Conservation (phyloP, 768 basidiomycete genomes). For the Kondoa subrosea region DNA sequence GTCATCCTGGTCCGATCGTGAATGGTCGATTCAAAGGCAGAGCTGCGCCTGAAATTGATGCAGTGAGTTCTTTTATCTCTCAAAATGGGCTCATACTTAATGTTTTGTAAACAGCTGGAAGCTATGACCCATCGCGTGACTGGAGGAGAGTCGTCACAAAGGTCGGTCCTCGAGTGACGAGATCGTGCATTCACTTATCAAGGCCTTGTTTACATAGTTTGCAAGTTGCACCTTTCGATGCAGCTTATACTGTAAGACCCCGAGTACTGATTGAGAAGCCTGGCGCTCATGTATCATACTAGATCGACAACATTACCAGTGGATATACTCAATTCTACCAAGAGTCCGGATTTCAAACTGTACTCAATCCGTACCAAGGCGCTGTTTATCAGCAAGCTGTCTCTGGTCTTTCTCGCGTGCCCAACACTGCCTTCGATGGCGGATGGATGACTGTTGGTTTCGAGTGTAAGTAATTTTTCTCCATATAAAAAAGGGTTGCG, state of each 20-base stretch:
- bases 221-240: not conserved
- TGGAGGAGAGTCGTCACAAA: not conserved
- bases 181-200: not conserved
- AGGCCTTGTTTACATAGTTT: not conserved
- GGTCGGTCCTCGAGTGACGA: not conserved
- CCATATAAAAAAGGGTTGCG: not conserved
- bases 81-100: not conserved
- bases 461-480: constrained; percentile 4
- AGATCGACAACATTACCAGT: constrained; percentile 24
- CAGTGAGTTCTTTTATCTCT: not conserved
- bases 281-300: not conserved
- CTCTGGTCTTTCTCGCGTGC: constrained; percentile 52
- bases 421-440: constrained; percentile 45
- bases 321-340: constrained; percentile 6
- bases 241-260: not conserved
- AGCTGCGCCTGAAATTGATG: constrained; percentile 70
- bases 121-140: not conserved
- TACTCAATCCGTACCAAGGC: constrained; percentile 33
- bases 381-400: constrained; percentile 70
- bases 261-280: not conserved
- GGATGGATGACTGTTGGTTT: constrained; percentile 3
- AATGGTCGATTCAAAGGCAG: constrained; percentile 71
- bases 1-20: constrained; percentile 65
- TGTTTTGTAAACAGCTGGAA: not conserved
- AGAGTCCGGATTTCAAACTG: not conserved